Evolutionary conservation across 495 filamentous ascomycete genomes (phyloP), one percentile per base, ranked within the genome.

Genomic region (Aspergillus homomorphus): DNA sequence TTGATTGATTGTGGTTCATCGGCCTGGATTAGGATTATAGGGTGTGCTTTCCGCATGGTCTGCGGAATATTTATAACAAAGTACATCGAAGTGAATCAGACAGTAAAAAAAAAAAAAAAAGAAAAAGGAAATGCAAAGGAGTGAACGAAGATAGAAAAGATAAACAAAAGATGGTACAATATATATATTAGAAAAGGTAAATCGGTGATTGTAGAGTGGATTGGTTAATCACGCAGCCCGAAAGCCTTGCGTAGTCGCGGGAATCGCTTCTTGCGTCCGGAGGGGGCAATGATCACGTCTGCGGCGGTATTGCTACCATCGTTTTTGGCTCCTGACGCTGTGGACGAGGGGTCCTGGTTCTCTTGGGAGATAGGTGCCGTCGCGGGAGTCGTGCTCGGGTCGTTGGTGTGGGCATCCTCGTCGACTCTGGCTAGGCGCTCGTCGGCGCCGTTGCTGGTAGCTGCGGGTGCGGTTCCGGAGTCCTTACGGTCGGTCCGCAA

Each of bases 181-280:
- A 43, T 38, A 50, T 43, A 22, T 33, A 49, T 45, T 43, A 26
- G 55, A 51, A 21, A 28, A 22, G 23, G 16, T 30, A 57, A 22
- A 50, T 30, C 6, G 22, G 26, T 18, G 22, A 53, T 4, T 45
- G 52, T 12, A 3, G 8, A 38, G 5, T n/a, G n/a, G n/a, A n/a
- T 19, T 16, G 7, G 18, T 77, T 58, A 79, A 48, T 62, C 57
- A 43, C 72, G 69, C 54, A 81, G 61, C 10, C 78, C 74, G 50
- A 83, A 77, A 24, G 78, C 79, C 57, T 77, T 80, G 21, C 77
- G 69, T 52, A 83, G 65, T 53, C 72, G 66, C 0, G 72, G 73
- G 53, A 83, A 82, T 53, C 78, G 76, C 61, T 77, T 83, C 67
- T 81, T 82, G 53, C 78, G 78, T 38, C 71, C 73, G 10, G 73